Evolutionary conservation across 352 stramenopile species (phyloP).

Genomic region (Albugo laibachii): DNA sequence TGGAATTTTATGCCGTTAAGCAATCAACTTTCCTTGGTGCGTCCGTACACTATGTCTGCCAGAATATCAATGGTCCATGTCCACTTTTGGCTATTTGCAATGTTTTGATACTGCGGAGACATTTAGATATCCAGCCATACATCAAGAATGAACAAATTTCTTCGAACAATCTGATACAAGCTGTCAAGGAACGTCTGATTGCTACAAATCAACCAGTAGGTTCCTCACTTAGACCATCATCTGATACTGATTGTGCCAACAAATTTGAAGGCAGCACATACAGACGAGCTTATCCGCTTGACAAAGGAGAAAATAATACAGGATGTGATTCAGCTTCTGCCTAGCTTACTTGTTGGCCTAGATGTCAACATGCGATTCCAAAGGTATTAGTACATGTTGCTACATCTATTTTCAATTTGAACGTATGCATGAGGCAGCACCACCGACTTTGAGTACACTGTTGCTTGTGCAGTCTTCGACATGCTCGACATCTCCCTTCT

Average conservation of each 20-base stretch:
- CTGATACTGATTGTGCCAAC: constrained; percentile 1
- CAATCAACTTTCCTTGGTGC: constrained; percentile 56
- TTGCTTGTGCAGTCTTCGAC: constrained; percentile 89
- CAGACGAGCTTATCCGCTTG: constrained; percentile 30
- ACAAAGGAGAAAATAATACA: constrained; percentile 75
- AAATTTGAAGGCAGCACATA: constrained; percentile 15
- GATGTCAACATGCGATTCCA: constrained; percentile 98
- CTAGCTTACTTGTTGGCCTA: constrained; percentile 87
- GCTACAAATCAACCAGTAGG: constrained; percentile 51
- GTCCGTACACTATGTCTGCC: constrained; percentile 79
- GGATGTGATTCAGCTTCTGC: constrained; percentile 82
- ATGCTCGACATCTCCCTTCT: constrained; percentile 89
- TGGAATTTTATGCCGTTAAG: constrained; percentile 54
- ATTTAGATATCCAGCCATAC: constrained; percentile 56
- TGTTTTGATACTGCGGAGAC: constrained; percentile 83
- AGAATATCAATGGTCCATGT: constrained; percentile 97
- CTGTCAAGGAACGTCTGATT: constrained; percentile 79
- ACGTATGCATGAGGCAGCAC: constrained; percentile 16
- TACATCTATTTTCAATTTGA: constrained; percentile 1
- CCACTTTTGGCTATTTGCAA: constrained; percentile 93
- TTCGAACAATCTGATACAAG: constrained; percentile 78
- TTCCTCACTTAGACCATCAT: neutral
- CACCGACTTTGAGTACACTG: constrained; percentile 90
- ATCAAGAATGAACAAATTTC: constrained; percentile 54
- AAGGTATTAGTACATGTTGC: constrained; percentile 17